Conservation (phyloP, 179 eudicot species). For the Gypsophila paniculata region DNA sequence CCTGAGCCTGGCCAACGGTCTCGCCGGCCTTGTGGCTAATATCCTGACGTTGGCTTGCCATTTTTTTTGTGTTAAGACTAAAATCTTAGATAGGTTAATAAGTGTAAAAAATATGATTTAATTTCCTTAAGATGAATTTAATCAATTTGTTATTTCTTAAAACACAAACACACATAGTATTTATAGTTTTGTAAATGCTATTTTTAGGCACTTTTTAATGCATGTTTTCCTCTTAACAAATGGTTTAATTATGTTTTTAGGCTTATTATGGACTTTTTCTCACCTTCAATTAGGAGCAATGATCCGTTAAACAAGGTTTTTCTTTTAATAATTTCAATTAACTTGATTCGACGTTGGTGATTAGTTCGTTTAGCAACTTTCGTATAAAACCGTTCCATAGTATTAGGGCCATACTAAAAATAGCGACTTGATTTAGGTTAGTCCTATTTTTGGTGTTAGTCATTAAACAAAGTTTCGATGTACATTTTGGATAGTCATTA, state of each 20-base stretch:
- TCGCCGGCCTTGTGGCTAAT: constrained; percentile 26
- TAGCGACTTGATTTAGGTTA: too few relatives aligned
- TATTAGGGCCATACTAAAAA: too few relatives aligned
- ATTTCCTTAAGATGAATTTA: neutral
- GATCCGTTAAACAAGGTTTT: neutral
- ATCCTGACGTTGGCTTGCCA: constrained; percentile 32
- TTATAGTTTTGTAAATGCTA: constrained; percentile 18
- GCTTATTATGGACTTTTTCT: constrained; percentile 1
- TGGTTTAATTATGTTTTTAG: neutral
- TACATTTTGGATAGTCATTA: neutral
- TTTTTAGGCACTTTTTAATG: constrained; percentile 14
- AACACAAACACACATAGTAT: neutral
- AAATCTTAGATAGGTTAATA: neutral
- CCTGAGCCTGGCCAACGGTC: constrained; percentile 27
- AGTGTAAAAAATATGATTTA: neutral
- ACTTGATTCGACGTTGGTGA: too few relatives aligned
- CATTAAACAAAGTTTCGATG: too few relatives aligned
- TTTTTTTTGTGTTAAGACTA: constrained; percentile 11
- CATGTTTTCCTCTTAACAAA: constrained; percentile 18
- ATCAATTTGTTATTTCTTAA: neutral
- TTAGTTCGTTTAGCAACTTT: too few relatives aligned
- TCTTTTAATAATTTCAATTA: too few relatives aligned
- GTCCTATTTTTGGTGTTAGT: too few relatives aligned
- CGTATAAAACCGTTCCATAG: too few relatives aligned
- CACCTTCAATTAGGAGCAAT: neutral